Percentiles rank a stretch among this genome's conserved stretches.
These are phyloP conservation scores for Oemleria cerasiformis DNA, from an alignment of 306 rosid genomes.

Conservation along the genomic window DNA sequence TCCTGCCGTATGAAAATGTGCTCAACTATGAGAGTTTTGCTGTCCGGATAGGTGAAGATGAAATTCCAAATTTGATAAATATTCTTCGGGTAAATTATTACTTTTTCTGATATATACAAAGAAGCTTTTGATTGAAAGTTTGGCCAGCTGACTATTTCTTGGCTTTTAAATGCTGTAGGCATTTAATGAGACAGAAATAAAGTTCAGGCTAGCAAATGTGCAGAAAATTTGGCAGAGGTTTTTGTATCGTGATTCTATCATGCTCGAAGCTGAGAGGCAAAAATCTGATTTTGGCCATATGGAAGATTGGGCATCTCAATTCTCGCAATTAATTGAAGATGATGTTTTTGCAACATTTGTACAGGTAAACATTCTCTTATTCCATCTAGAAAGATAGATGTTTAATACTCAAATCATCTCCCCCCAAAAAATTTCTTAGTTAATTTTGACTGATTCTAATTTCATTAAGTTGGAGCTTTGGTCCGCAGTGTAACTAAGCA, in stretches of 20 bases:
- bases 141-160: slow-evolving; percentile 25
- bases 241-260: slow-evolving; percentile 65
- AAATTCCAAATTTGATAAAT: slow-evolving; percentile 68
- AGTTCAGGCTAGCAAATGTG: slow-evolving; percentile 66
- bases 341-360: slow-evolving; percentile 65
- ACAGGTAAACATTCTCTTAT: slow-evolving; percentile 49
- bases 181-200: slow-evolving; percentile 67
- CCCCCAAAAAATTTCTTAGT: neutral
- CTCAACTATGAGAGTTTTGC: slow-evolving; percentile 85
- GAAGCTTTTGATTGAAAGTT: slow-evolving; percentile 5
- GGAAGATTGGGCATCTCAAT: slow-evolving; percentile 70
- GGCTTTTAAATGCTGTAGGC: slow-evolving; percentile 41
- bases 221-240: slow-evolving; percentile 85
- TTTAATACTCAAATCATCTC: slow-evolving; percentile 1
- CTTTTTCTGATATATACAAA: slow-evolving; percentile 10
- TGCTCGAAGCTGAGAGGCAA: slow-evolving; percentile 94
- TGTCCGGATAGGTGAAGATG: slow-evolving; percentile 71
- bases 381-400: neutral
- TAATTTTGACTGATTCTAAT: neutral
- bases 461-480: neutral
- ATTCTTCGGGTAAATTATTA: slow-evolving; percentile 55
- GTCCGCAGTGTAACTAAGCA: neutral
- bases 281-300: slow-evolving; percentile 40
- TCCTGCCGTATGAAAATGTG: slow-evolving; percentile 82
- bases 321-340: slow-evolving; percentile 53